phyloP scores from a whole-genome alignment of 768 basidiomycete genomes.

The Calocera cornea region DNA sequence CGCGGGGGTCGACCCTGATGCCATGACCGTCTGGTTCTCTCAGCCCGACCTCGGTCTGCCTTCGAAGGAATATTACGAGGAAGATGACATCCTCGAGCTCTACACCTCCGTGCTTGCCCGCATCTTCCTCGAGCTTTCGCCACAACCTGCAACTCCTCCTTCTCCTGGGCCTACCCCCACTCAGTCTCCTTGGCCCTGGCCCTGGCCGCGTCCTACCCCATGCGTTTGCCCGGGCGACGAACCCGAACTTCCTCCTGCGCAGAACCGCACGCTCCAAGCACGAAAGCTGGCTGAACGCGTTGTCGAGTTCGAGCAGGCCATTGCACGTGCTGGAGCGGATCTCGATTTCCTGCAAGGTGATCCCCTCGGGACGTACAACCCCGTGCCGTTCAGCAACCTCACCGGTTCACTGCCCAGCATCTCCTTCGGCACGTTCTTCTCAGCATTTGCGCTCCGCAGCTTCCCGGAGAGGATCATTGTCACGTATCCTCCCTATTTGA shows the following conservation, averaged over 20 bases:
- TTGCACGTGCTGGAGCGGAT: slow-evolving; percentile 71
- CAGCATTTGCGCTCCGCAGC: slow-evolving; percentile 63
- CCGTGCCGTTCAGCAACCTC: slow-evolving; percentile 54
- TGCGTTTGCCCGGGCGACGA: slow-evolving; percentile 39
- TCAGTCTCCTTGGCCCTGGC: background rate
- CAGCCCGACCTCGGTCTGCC: slow-evolving; percentile 74
- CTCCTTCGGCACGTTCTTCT: slow-evolving; percentile 72
- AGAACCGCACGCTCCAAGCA: slow-evolving; percentile 41
- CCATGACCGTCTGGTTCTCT: slow-evolving; percentile 73
- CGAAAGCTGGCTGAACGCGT: slow-evolving; percentile 55
- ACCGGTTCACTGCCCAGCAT: slow-evolving; percentile 58
- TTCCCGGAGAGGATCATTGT: slow-evolving; percentile 66
- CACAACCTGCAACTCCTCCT: slow-evolving; percentile 2
- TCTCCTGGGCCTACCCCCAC: background rate
- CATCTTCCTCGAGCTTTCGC: slow-evolving; percentile 38
- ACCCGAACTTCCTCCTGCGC: slow-evolving; percentile 24
- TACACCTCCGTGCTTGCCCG: slow-evolving; percentile 58
- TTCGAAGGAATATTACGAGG: slow-evolving; percentile 89
- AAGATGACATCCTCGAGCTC: slow-evolving; percentile 49
- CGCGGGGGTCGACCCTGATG: slow-evolving; percentile 69
- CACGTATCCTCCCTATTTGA: slow-evolving; percentile 65
- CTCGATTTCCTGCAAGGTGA: slow-evolving; percentile 64
- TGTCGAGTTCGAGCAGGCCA: slow-evolving; percentile 58
- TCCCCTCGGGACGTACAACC: slow-evolving; percentile 82
- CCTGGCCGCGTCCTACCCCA: background rate